phyloP scores from a whole-genome alignment of 768 basidiomycete genomes.

The Termitomyces sp. region DNA sequence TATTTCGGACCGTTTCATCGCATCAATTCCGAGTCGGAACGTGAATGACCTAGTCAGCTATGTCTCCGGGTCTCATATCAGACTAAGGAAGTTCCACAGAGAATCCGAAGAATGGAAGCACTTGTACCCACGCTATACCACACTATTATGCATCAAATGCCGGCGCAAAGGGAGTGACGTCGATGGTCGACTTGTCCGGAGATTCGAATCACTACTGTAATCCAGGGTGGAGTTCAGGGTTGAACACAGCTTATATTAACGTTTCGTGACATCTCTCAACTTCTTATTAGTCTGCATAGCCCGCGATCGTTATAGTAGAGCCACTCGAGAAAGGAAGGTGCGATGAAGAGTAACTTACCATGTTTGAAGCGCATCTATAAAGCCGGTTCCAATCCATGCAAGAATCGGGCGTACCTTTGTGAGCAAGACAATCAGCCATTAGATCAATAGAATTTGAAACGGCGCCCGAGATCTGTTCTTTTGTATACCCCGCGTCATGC shows the following conservation, averaged over 20 bases:
- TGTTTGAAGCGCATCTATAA: not conserved
- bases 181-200: not conserved
- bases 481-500: not conserved
- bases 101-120: slow-evolving; percentile 3
- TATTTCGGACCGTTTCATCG: not conserved
- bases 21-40: slow-evolving; percentile 1
- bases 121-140: not conserved
- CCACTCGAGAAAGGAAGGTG: not conserved
- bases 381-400: not conserved
- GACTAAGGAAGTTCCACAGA: not conserved
- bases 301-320: not conserved
- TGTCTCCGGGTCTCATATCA: not conserved
- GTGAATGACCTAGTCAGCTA: not conserved
- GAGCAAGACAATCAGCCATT: not conserved
- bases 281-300: not conserved
- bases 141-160: not conserved
- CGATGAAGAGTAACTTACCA: not conserved
- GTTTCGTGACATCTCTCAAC: not conserved
- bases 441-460: not conserved
- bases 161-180: not conserved
- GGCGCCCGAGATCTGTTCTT: not conserved
- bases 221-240: not conserved
- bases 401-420: not conserved
- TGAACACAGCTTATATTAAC: too few relatives aligned
- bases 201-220: not conserved